phyloP scores from a whole-genome alignment of 2,329 filamentous ascomycete genomes.

The Penicillium sp. region DNA sequence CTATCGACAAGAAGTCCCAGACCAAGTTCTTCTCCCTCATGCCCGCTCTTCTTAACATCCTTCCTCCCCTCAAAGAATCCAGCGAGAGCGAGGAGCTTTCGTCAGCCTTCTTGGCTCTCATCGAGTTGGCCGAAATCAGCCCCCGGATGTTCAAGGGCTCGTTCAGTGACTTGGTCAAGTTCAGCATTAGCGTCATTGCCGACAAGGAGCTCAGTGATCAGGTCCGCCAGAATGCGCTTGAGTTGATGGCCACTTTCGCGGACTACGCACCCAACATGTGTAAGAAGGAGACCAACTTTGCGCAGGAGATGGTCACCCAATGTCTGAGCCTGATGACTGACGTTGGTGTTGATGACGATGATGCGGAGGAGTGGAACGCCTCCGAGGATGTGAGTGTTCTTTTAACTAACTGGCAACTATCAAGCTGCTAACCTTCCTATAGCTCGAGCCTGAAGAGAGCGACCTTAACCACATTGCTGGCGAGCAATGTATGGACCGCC shows the following conservation, averaged over 20 bases:
- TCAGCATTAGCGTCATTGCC: constrained; percentile 90
- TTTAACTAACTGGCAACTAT: not conserved
- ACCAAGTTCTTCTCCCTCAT: constrained; percentile 85
- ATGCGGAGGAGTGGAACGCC: constrained; percentile 90
- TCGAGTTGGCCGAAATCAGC: constrained; percentile 91
- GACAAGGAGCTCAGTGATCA: constrained; percentile 93
- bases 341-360: constrained; percentile 90
- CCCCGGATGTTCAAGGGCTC: constrained; percentile 96
- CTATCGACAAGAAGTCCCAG: constrained; percentile 84
- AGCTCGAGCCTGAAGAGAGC: constrained; percentile 93
- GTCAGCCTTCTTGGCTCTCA: constrained; percentile 85
- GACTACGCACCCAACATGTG: constrained; percentile 95
- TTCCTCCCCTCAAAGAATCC: constrained; percentile 90
- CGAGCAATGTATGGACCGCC: constrained; percentile 96
- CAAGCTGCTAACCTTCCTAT: constrained; percentile 32
- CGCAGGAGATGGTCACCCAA: constrained; percentile 96
- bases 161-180: constrained; percentile 92
- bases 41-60: constrained; percentile 89
- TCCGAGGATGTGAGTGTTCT: constrained; percentile 77
- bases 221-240: constrained; percentile 90
- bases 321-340: constrained; percentile 98
- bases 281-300: constrained; percentile 90
- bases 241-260: constrained; percentile 97
- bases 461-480: constrained; percentile 97
- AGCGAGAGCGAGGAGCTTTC: constrained; percentile 90